Evolutionary conservation across 352 stramenopile genomes (phyloP).

Genomic region (Pythium aphanidermatum): DNA sequence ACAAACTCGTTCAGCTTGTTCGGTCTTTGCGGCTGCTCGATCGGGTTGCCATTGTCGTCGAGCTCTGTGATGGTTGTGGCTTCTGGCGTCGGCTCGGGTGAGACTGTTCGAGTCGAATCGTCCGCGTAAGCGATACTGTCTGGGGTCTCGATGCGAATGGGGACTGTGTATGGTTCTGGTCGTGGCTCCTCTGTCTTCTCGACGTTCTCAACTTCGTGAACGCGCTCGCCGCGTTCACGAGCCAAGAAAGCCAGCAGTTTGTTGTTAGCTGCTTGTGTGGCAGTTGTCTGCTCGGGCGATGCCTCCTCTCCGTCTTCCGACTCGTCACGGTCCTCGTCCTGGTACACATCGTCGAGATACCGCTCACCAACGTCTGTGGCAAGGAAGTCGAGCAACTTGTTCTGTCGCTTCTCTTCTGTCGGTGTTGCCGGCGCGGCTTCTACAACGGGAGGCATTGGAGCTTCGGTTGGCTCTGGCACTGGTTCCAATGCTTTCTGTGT

Average conservation of each 20-base stretch:
- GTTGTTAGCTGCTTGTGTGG: constrained; percentile 33
- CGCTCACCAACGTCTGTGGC: constrained; percentile 63
- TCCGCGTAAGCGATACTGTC: constrained; percentile 1
- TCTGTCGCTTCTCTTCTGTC: constrained; percentile 29
- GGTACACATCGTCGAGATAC: constrained; percentile 68
- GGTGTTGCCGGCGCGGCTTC: not conserved
- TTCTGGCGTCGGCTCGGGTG: constrained; percentile 21
- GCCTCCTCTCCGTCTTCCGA: constrained; percentile 20
- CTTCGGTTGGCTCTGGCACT: not conserved
- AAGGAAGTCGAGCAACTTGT: constrained; percentile 70
- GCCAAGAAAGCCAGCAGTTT: constrained; percentile 52
- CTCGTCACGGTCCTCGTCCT: constrained; percentile 41
- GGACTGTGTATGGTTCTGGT: constrained; percentile 10
- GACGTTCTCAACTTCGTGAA: constrained; percentile 27
- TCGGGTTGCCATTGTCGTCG: not conserved
- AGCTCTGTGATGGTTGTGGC: constrained; percentile 5
- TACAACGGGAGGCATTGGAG: not conserved
- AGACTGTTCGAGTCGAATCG: not conserved
- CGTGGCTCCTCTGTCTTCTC: not conserved
- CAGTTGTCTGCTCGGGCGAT: constrained; percentile 20
- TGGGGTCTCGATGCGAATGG: constrained; percentile 11
- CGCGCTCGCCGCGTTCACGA: constrained; percentile 37
- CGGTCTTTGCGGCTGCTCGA: constrained; percentile 2
- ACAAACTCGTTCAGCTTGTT: constrained; percentile 54
- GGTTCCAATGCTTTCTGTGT: constrained; percentile 1